Evolutionary conservation across 768 basidiomycete species (phyloP).

Genomic region (Naganishia randhawae): DNA sequence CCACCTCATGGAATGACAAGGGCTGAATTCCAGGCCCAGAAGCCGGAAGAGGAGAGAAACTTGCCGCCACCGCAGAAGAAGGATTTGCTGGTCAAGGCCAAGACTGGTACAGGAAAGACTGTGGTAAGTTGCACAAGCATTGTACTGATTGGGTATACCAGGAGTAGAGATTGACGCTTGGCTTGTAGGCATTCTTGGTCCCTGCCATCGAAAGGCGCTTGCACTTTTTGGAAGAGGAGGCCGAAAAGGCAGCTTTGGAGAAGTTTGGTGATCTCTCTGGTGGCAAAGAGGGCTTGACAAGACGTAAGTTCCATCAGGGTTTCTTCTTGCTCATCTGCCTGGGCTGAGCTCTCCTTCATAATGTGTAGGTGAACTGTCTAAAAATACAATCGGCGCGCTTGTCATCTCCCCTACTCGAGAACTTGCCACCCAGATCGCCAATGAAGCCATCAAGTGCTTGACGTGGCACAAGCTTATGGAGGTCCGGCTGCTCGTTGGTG

Average conservation of each 20-base stretch:
- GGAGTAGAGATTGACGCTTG: background rate
- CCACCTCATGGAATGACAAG: conserved; percentile 25
- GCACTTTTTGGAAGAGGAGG: conserved; percentile 57
- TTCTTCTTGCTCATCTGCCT: background rate
- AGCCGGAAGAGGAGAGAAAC: conserved; percentile 33
- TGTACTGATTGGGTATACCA: background rate
- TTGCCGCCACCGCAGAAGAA: conserved; percentile 33
- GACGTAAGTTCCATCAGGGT: conserved; percentile 19
- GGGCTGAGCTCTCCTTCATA: background rate
- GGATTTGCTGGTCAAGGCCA: conserved; percentile 80
- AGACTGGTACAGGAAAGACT: conserved; percentile 86
- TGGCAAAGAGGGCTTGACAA: conserved; percentile 17
- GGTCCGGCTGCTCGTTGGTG: conserved; percentile 74
- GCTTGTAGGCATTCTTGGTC: conserved; percentile 65
- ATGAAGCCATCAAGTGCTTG: conserved; percentile 68
- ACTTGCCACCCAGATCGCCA: conserved; percentile 81
- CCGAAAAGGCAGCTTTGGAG: conserved; percentile 40
- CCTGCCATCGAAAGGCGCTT: conserved; percentile 77
- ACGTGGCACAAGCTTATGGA: conserved; percentile 62
- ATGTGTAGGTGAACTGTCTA: conserved; percentile 53
- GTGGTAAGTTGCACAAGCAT: conserved; percentile 48
- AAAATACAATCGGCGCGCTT: conserved; percentile 63
- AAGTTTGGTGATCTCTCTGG: conserved; percentile 30
- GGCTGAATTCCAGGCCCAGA: conserved; percentile 32
- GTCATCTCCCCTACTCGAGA: conserved; percentile 88